phyloP scores from a whole-genome alignment of 2,329 filamentous ascomycete species.

The Diplodia sapinea region DNA sequence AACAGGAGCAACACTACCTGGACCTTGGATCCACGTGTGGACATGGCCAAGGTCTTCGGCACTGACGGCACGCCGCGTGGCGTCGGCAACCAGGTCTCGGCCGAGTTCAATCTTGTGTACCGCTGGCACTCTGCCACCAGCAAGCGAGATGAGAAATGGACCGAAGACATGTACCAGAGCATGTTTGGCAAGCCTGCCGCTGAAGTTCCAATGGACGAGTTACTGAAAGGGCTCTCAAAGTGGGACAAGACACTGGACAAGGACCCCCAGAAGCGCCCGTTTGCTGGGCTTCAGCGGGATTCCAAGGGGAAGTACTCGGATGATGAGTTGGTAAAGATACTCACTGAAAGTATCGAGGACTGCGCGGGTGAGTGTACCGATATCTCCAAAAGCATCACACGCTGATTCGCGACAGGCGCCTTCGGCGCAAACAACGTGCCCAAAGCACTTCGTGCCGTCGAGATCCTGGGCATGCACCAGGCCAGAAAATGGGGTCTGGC shows the following conservation, averaged over 20 bases:
- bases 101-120: constrained; percentile 86
- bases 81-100: constrained; percentile 80
- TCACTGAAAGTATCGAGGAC: constrained; percentile 72
- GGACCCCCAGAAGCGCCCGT: constrained; percentile 71
- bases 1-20: constrained; percentile 75
- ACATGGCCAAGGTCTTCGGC: constrained; percentile 64
- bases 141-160: constrained; percentile 77
- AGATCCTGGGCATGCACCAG: constrained; percentile 79
- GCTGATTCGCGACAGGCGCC: constrained; percentile 38
- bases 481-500: constrained; percentile 77
- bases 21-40: constrained; percentile 76
- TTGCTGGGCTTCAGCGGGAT: constrained; percentile 68
- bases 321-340: constrained; percentile 73
- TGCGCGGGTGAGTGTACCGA: constrained; percentile 11
- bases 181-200: constrained; percentile 56
- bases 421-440: constrained; percentile 72
- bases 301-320: constrained; percentile 73
- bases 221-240: constrained; percentile 66
- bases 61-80: constrained; percentile 68
- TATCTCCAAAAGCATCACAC: not conserved
- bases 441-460: constrained; percentile 71
- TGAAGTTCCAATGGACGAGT: constrained; percentile 62
- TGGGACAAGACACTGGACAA: constrained; percentile 65
- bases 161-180: constrained; percentile 57
- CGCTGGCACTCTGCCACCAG: constrained; percentile 82